Percentiles rank a stretch among this genome's conserved stretches.
Evolutionary conservation across 2,329 filamentous ascomycete genomes (phyloP).

Genomic region (Colletotrichum sp.): DNA sequence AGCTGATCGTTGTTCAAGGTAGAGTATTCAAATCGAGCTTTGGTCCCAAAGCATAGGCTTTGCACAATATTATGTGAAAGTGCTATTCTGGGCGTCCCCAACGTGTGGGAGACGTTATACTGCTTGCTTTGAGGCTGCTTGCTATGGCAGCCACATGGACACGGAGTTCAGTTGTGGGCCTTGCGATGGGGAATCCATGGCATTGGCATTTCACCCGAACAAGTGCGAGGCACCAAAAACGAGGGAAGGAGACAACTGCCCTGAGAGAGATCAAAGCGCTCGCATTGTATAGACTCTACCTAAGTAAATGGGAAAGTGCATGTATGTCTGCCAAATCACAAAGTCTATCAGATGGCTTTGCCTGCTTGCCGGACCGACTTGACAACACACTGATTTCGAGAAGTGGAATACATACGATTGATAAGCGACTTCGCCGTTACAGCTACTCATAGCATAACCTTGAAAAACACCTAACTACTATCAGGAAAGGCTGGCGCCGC

Average conservation of each 20-base stretch:
- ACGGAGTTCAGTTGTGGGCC: no score
- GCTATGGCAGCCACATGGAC: neutral
- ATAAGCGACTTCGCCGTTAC: neutral
- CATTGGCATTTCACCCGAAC: no score
- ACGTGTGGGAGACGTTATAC: neutral
- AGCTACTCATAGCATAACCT: fast-evolving
- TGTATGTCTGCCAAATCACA: neutral
- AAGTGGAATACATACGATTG: fast-evolving
- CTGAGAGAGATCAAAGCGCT: no score
- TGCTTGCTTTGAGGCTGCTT: neutral
- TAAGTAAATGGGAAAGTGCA: no score
- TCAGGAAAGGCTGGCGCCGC: neutral
- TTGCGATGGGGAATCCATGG: no score
- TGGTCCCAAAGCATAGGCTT: fast-evolving
- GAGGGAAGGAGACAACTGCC: fast-evolving
- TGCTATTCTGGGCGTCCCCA: no score
- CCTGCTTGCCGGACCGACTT: neutral
- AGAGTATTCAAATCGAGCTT: no score
- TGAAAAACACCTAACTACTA: fast-evolving
- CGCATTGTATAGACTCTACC: no score
- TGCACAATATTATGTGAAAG: neutral
- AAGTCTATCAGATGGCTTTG: fast-evolving
- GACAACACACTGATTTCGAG: neutral
- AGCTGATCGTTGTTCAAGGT: fast-evolving
- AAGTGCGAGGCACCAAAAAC: fast-evolving